Evolutionary conservation across 805 yeast species (phyloP).

Genomic region (Kregervanrija pseudodelftensis): DNA sequence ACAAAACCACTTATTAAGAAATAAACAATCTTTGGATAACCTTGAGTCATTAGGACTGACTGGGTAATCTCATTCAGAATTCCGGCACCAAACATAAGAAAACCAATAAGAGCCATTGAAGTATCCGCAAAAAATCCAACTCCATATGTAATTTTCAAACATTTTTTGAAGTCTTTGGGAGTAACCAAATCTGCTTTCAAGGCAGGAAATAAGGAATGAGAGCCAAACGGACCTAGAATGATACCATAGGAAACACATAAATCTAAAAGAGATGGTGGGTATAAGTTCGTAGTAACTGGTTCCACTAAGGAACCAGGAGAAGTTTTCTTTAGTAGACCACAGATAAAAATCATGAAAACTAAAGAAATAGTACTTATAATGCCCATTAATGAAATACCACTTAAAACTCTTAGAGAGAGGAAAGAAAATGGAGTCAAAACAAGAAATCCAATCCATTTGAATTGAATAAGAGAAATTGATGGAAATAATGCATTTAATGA

Average conservation of each 20-base stretch:
- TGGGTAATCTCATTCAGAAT: constrained; percentile 73
- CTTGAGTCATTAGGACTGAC: constrained; percentile 55
- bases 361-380: constrained; percentile 47
- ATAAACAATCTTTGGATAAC: constrained; percentile 60
- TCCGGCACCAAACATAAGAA: constrained; percentile 69
- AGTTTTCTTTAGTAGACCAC: constrained; percentile 37
- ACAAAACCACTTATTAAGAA: constrained; percentile 57
- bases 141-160: constrained; percentile 49
- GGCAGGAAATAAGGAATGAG: constrained; percentile 79
- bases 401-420: constrained; percentile 47
- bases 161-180: constrained; percentile 49
- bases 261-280: constrained; percentile 31
- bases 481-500: constrained; percentile 69
- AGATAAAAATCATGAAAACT: constrained; percentile 35
- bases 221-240: constrained; percentile 75
- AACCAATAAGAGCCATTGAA: constrained; percentile 58
- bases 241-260: constrained; percentile 52
- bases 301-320: constrained; percentile 51
- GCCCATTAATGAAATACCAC: constrained; percentile 49
- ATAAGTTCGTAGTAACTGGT: constrained; percentile 37
- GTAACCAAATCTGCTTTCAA: constrained; percentile 69
- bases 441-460: constrained; percentile 62
- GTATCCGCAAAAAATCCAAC: constrained; percentile 54
- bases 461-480: constrained; percentile 40
- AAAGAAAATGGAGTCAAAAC: constrained; percentile 76